Evolutionary conservation across 305 asterid genomes (phyloP), one percentile per base, ranked within the genome.

Genomic region (Fraxinus baroniana): DNA sequence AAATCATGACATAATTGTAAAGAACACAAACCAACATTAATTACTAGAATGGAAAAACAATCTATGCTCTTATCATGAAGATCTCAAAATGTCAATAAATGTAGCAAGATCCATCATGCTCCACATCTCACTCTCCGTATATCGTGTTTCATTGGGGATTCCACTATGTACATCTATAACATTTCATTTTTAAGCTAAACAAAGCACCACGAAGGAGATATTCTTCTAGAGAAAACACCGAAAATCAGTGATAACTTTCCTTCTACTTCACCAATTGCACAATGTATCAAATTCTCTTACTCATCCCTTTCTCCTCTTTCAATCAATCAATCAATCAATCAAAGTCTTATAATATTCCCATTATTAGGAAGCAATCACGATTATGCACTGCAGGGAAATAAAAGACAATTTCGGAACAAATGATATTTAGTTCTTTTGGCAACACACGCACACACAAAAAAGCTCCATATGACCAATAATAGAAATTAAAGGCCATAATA

Each of bases 11-110:
- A 20, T 46, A 60, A 44, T 33, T 35, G 36, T 7, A 8, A 74
- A 74, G 36, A 71, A 30, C 32, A 62, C 24, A 41, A 60, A 82
- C 70, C 37, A 74, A 75, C 77, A 76, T 18, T 57, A 84, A 60
- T 3, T 18, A 39, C 28, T 78, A 68, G 81, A 49, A 62, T 49
- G 35, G 80, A 41, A 62, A 78, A 73, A 52, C 62, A 33, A 24
- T 49, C 33, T 20, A 32, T 76, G 52, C 24, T 60, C 62, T 30
- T 73, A 81, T 1, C 68, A 17, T 20, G 68, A 62, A 64, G 30
- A 6, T 10, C 30, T 30, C 39, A 15, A 15, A 32, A 70, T 24
- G 76, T 57, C 22, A 35, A 60, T 15, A 52, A 28, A 49, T 35
- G 30, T 70, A 18, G 24, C 28, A 79, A 62, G 44, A 35, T 33